Evolutionary conservation across 139 green algal species (phyloP).

Genomic region (Chlamydomonas sp.): DNA sequence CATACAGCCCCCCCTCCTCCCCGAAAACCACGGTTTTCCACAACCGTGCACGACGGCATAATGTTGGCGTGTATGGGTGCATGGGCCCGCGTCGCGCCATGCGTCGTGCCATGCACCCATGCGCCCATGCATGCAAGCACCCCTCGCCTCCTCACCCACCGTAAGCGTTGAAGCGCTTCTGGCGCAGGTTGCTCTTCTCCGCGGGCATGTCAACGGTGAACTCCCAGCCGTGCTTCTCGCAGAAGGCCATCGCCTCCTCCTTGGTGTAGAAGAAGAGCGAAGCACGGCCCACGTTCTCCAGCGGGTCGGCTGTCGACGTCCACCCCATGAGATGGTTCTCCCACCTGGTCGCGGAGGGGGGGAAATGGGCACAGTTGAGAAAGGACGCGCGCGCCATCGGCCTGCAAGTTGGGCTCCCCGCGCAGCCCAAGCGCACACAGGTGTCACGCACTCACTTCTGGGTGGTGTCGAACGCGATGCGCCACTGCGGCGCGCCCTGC

Average conservation of each 20-base stretch:
- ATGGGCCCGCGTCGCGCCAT: too few relatives aligned
- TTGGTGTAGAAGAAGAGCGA: constrained; percentile 60
- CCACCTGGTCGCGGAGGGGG: constrained; percentile 56
- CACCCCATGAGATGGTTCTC: constrained; percentile 94
- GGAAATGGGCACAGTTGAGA: neutral
- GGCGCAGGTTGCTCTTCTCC: constrained; percentile 22
- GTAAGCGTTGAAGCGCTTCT: constrained; percentile 64
- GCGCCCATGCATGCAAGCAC: too few relatives aligned
- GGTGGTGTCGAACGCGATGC: constrained; percentile 61
- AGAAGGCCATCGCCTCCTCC: constrained; percentile 67
- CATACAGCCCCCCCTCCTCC: too few relatives aligned
- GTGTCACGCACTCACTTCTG: constrained; percentile 45
- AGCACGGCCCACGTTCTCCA: constrained; percentile 64
- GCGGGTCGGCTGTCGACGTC: constrained; percentile 86
- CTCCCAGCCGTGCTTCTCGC: constrained; percentile 57
- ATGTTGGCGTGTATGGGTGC: too few relatives aligned
- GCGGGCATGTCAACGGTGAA: constrained; percentile 67
- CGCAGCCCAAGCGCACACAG: neutral
- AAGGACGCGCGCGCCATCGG: neutral
- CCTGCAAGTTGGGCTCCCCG: neutral
- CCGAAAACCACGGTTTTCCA: too few relatives aligned
- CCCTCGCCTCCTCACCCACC: too few relatives aligned
- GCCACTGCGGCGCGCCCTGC: constrained; percentile 49
- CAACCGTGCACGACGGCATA: too few relatives aligned
- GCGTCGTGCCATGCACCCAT: too few relatives aligned